A percentile compares a stretch with the other conserved stretches of the same genome.
phyloP scores from a whole-genome alignment of 495 filamentous ascomycete species.

The Aspergillus funiculosus region DNA sequence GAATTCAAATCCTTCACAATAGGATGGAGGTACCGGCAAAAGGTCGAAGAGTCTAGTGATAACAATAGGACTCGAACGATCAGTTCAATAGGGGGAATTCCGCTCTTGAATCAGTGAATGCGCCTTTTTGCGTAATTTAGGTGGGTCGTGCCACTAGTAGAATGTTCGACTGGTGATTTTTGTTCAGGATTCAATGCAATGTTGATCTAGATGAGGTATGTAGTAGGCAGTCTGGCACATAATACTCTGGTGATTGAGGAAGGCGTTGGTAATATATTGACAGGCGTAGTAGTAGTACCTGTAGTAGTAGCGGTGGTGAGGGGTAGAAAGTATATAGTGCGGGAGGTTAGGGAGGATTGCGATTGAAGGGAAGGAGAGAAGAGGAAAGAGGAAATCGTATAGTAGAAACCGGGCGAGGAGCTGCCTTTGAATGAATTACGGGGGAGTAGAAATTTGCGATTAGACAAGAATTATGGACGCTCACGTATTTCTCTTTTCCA shows the following conservation, averaged over 20 bases:
- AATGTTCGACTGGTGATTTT: too few relatives aligned
- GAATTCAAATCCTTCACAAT: neutral
- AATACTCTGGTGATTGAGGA: constrained; percentile 15
- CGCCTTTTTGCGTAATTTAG: neutral
- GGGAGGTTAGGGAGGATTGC: neutral
- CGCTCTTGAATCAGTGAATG: neutral
- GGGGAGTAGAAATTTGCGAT: constrained; percentile 14
- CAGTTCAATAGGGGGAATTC: too few relatives aligned
- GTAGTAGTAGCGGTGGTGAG: constrained; percentile 8
- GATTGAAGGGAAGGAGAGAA: constrained; percentile 4
- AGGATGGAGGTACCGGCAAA: neutral
- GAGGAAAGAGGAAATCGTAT: neutral
- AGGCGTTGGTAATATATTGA: neutral
- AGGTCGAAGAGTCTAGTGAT: constrained; percentile 6
- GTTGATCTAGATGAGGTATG: constrained; percentile 22
- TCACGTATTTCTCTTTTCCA: neutral
- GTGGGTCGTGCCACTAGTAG: too few relatives aligned
- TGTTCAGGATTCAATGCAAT: constrained; percentile 30
- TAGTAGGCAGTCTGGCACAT: constrained; percentile 26
- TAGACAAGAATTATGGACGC: constrained; percentile 5
- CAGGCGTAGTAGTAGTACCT: neutral
- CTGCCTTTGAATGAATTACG: constrained; percentile 23
- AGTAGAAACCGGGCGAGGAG: constrained; percentile 18
- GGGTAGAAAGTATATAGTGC: neutral
- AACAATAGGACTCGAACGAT: too few relatives aligned